A percentile compares a stretch with the other conserved stretches of the same genome.
Evolutionary conservation across 2,329 filamentous ascomycete species (phyloP).

Genomic region (Xylariaceae sp.): DNA sequence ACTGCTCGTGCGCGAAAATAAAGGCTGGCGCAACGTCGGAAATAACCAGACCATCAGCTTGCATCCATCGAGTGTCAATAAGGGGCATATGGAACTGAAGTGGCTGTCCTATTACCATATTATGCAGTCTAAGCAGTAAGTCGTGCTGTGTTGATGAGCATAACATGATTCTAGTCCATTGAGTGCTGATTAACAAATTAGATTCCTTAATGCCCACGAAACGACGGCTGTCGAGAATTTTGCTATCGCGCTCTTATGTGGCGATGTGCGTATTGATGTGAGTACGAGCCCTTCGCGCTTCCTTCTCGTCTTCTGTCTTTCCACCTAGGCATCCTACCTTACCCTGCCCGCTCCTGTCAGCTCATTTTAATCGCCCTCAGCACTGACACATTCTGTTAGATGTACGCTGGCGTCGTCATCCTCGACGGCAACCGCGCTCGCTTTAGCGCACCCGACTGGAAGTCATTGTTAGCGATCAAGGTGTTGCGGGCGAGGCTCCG

Average conservation of each 20-base stretch:
- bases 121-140: constrained; percentile 84
- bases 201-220: constrained; percentile 87
- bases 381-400: too few species aligned
- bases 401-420: constrained; percentile 84
- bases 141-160: constrained; percentile 19
- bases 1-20: constrained; percentile 77
- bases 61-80: constrained; percentile 89
- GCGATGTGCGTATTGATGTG: constrained; percentile 85
- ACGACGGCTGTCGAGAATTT: constrained; percentile 81
- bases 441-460: constrained; percentile 87
- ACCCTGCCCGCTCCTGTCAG: too few species aligned
- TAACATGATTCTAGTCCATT: background rate
- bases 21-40: constrained; percentile 85
- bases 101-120: constrained; percentile 97
- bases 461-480: constrained; percentile 87
- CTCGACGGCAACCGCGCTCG: constrained; percentile 86
- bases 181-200: constrained; percentile 38
- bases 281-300: constrained; percentile 30
- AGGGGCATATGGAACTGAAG: constrained; percentile 65
- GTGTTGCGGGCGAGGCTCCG: constrained; percentile 71
- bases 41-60: constrained; percentile 91
- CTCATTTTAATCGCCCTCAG: too few species aligned
- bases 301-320: background rate
- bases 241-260: constrained; percentile 80
- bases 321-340: background rate